These are phyloP conservation scores for Amanita phalloides DNA, from an alignment of 768 basidiomycete genomes.

Conservation along the genomic window DNA sequence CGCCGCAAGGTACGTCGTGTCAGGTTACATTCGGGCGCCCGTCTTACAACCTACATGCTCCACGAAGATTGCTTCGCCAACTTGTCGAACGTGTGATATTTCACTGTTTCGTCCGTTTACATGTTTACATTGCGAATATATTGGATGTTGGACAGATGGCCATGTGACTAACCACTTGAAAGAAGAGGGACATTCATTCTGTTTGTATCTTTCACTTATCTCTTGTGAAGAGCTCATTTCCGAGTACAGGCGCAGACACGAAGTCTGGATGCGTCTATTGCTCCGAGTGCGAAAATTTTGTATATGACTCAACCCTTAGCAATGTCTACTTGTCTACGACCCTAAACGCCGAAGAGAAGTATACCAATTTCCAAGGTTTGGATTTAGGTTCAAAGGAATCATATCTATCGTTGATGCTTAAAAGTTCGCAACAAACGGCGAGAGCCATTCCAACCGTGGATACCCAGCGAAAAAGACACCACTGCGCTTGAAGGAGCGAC, in stretches of 20 bases:
- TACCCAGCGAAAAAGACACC: conserved; percentile 25
- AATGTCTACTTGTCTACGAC: conserved; percentile 30
- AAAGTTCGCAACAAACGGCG: conserved; percentile 24
- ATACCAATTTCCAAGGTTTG: conserved; percentile 49
- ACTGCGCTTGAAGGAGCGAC: conserved; percentile 37
- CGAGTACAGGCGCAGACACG: conserved; percentile 55
- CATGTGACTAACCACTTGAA: conserved; percentile 52
- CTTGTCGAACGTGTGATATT: conserved; percentile 49
- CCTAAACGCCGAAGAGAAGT: conserved; percentile 48
- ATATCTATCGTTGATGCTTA: neutral
- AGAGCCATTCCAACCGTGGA: conserved; percentile 28
- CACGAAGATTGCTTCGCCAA: conserved; percentile 39
- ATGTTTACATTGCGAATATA: conserved; percentile 61
- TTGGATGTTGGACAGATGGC: conserved; percentile 56
- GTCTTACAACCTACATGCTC: neutral
- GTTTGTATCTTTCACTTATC: conserved; percentile 30
- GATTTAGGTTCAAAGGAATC: neutral
- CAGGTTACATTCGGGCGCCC: neutral
- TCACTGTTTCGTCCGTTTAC: conserved; percentile 55
- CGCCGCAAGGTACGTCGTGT: conserved; percentile 46
- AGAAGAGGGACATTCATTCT: conserved; percentile 49
- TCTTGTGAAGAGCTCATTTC: neutral
- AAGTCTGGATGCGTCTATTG: conserved; percentile 73
- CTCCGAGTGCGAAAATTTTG: conserved; percentile 60
- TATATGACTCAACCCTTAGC: conserved; percentile 49